Evolutionary conservation across 345 rosid genomes (phyloP), one percentile per base, ranked within the genome.

Genomic region (Cardamine chenopodiifolia): DNA sequence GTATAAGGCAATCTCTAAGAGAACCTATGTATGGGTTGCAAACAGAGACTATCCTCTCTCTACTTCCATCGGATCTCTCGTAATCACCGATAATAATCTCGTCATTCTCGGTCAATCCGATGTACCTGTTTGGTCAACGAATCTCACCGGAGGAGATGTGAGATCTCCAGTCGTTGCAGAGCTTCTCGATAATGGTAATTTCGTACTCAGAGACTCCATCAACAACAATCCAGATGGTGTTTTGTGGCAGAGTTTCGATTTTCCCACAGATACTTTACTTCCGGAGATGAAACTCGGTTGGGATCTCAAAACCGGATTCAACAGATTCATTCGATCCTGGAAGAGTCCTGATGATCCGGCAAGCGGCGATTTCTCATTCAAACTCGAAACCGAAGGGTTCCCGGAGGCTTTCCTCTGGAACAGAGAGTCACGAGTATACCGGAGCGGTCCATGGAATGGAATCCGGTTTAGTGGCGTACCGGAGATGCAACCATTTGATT

Each of bases 1-100:
- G 96, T 90, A 87, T 85, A 94, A 87, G 79, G 72, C 73, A 39
- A 76, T 91, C 66, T 63, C 84, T 2, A 14, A 14, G 6, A 81
- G 62, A 80, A 85, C 96, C 2, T 85, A 84, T n/a, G 97, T 86
- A 0, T 94, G 97, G 97, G 91, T 94, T 14, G 97, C 98, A 5
- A 91, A 94, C 80, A 83, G 98, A 70, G 93, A 88, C 79, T 13
- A 14, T 32, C 97, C 97, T 22, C 80, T 94, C 55, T 5, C 83
- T 4, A 66, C 76, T 57, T 82, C 95, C 42, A 26, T 87, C 0
- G 89, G 85, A n/a, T 62, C 39, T 6, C 68, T 94, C 73, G 80
- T 67, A 75, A 73, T 90, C 68, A 79, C 55, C 53, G 74, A 79
- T 56, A 75, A 63, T 15, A 84, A 74, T 66, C 71, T 87, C 45